phyloP scores from a whole-genome alignment of 108 stramenopile species.

The Cyclotella atomus region DNA sequence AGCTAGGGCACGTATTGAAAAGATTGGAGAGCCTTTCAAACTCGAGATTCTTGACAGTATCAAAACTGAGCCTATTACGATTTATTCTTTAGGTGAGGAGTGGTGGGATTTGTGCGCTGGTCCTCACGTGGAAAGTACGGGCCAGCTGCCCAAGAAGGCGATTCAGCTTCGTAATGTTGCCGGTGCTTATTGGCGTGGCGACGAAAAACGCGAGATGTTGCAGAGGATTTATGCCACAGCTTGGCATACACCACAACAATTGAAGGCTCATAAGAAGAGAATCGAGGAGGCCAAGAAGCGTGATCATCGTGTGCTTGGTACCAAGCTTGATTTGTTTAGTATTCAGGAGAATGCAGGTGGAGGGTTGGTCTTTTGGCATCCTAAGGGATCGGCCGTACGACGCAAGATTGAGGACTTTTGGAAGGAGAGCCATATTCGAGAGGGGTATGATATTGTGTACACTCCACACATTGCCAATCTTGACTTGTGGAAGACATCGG shows the following conservation, averaged over 20 bases:
- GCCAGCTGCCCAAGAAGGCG: conserved; percentile 84
- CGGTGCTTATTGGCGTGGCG: conserved; percentile 99
- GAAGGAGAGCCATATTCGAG: conserved; percentile 79
- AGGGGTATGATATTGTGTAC: conserved; percentile 95
- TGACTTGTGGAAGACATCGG: conserved; percentile 97
- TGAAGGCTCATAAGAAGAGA: conserved; percentile 86
- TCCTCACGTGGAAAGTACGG: conserved; percentile 93
- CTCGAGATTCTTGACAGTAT: conserved; percentile 93
- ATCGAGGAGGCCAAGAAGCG: conserved; percentile 96
- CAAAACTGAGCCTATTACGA: conserved; percentile 93
- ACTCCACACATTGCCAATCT: conserved; percentile 98
- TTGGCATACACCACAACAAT: conserved; percentile 88
- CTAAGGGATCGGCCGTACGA: conserved; percentile 93
- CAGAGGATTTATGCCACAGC: conserved; percentile 97
- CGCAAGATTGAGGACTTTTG: conserved; percentile 94
- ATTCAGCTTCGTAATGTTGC: conserved; percentile 88
- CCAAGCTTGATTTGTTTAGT: conserved; percentile 94
- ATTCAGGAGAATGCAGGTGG: conserved; percentile 95
- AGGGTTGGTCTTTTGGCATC: conserved; percentile 90
- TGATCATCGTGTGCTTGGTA: conserved; percentile 96
- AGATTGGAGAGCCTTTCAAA: conserved; percentile 92
- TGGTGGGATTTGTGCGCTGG: conserved; percentile 99
- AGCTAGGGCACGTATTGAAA: conserved; percentile 83
- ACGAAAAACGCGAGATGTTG: conserved; percentile 94
- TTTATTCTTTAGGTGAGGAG: conserved; percentile 94